A percentile compares a stretch with the other conserved stretches of the same genome.
Evolutionary conservation across 441 rosid species (phyloP).

Genomic region (Croton setiger): DNA sequence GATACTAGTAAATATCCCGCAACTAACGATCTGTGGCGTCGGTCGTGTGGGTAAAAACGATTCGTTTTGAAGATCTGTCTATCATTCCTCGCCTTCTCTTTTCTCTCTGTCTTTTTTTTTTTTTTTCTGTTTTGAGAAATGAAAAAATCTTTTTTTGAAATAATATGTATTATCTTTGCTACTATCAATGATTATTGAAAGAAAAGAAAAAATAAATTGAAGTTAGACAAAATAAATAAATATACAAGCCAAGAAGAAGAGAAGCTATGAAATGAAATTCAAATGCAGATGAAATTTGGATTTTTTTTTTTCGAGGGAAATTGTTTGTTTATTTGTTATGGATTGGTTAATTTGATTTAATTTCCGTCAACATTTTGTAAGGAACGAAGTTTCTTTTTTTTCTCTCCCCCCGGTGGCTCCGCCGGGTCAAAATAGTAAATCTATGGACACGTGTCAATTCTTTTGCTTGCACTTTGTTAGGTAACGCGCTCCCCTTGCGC

Average conservation of each 20-base stretch:
- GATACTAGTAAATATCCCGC: slow-evolving; percentile 4
- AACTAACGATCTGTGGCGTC: slow-evolving; percentile 9
- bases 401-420: slow-evolving; percentile 38
- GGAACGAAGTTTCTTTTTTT: slow-evolving; percentile 2
- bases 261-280: slow-evolving; percentile 34
- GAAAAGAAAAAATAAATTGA: neutral
- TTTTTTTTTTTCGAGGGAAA: neutral
- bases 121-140: neutral
- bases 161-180: neutral
- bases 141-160: neutral
- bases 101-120: neutral
- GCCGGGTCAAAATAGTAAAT: slow-evolving; percentile 34
- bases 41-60: slow-evolving; percentile 20
- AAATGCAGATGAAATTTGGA: slow-evolving; percentile 42
- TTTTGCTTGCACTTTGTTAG: neutral
- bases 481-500: neutral
- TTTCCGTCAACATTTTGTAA: slow-evolving; percentile 14
- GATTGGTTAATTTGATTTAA: neutral
- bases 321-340: neutral
- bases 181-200: slow-evolving; percentile 4
- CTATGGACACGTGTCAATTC: slow-evolving; percentile 24
- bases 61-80: slow-evolving; percentile 25
- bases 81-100: slow-evolving; percentile 30
- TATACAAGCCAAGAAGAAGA: neutral
- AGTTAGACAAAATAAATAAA: neutral